A percentile compares a stretch with the other conserved stretches of the same genome.
Evolutionary conservation across 2,329 filamentous ascomycete genomes (phyloP).

Genomic region (Geosmithia putterillii): DNA sequence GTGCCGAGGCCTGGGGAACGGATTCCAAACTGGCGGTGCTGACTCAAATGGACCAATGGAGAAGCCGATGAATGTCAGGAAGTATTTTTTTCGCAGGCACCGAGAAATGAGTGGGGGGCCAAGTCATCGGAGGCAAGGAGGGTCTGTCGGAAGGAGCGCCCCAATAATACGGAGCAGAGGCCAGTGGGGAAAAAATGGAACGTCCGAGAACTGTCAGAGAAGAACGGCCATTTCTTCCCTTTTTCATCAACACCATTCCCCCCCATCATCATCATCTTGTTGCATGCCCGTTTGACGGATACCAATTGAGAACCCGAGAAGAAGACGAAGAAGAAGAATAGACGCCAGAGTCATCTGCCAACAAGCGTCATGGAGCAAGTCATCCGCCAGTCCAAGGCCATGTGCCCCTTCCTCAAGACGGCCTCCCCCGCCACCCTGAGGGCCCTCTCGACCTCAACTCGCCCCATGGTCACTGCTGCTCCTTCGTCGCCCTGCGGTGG

Average conservation of each 20-base stretch:
- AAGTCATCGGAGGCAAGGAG: neutral
- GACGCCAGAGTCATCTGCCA: neutral
- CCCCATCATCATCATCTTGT: neutral
- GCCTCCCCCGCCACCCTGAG: constrained; percentile 86
- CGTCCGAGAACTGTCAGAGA: too few relatives aligned
- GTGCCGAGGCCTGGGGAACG: neutral
- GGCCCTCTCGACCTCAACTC: constrained; percentile 66
- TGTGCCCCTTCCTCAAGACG: constrained; percentile 96
- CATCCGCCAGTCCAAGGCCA: constrained; percentile 85
- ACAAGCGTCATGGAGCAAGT: constrained; percentile 68
- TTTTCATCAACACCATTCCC: neutral
- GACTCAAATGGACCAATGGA: neutral
- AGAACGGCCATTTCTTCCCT: neutral
- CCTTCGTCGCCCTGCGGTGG: constrained; percentile 63
- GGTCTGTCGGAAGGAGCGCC: too few relatives aligned
- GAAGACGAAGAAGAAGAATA: neutral
- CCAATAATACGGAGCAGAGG: too few relatives aligned
- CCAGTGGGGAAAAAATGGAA: too few relatives aligned
- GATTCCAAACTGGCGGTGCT: neutral
- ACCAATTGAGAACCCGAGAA: neutral
- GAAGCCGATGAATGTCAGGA: neutral
- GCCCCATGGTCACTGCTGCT: constrained; percentile 32
- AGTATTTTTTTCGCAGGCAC: neutral
- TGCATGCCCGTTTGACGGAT: too few relatives aligned
- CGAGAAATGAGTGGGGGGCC: neutral